A percentile compares a stretch with the other conserved stretches of the same genome.
Conservation (phyloP, 345 rosid species). For the Litchi chinensis region DNA sequence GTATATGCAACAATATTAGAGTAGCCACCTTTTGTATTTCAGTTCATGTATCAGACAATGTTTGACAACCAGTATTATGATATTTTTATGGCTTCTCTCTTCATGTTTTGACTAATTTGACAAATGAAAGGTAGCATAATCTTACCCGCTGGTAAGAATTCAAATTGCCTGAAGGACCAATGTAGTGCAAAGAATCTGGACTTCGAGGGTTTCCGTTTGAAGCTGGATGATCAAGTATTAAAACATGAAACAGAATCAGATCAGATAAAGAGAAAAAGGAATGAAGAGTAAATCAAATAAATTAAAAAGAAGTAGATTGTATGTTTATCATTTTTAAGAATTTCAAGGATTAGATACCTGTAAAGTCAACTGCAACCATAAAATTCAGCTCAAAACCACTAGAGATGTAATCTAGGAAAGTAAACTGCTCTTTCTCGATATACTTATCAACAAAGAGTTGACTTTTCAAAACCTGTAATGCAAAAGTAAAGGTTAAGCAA, state of each 20-base stretch:
- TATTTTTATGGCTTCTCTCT: background rate
- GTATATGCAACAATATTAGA: no score
- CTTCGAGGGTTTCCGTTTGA: constrained; percentile 80
- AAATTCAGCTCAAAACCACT: constrained; percentile 83
- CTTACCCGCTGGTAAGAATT: constrained; percentile 83
- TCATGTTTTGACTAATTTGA: background rate
- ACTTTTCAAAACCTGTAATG: constrained; percentile 62
- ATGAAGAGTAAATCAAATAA: background rate
- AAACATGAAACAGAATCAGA: background rate
- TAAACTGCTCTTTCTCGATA: constrained; percentile 64
- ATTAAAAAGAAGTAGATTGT: background rate
- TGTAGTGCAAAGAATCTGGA: constrained; percentile 77
- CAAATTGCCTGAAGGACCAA: constrained; percentile 72
- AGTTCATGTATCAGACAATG: background rate
- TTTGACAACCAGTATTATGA: background rate
- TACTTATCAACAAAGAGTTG: constrained; percentile 73
- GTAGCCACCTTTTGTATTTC: background rate
- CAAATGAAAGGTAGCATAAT: background rate
- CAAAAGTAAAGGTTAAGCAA: constrained; percentile 8
- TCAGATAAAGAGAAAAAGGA: background rate
- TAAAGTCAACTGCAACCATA: constrained; percentile 95
- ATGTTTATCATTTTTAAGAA: background rate
- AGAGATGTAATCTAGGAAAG: constrained; percentile 84
- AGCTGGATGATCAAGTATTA: constrained; percentile 44
- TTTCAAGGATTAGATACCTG: constrained; percentile 47